Conservation (phyloP, 768 basidiomycete genomes). For the Boletus rufocinnamomeus region DNA sequence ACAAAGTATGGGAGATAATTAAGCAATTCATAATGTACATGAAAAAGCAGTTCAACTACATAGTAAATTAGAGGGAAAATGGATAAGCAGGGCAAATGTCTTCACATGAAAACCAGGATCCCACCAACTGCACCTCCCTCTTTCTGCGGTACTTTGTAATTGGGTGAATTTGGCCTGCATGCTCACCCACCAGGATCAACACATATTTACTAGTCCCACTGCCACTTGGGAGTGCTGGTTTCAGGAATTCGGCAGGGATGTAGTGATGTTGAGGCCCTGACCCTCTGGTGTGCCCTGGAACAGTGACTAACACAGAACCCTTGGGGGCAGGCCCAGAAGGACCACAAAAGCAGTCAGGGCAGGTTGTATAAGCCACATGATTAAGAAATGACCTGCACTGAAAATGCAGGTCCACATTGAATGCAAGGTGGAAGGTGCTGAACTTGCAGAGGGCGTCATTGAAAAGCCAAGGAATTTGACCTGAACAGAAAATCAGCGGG, state of each 20-base stretch:
- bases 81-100: neutral
- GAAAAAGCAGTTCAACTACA: too few relatives aligned
- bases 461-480: neutral
- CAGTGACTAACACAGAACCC: neutral
- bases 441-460: neutral
- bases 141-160: neutral
- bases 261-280: neutral
- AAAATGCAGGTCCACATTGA: neutral
- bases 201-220: neutral
- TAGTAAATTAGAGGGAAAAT: too few relatives aligned
- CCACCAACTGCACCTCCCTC: neutral
- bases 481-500: neutral
- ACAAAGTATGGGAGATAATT: too few relatives aligned
- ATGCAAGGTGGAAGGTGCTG: neutral
- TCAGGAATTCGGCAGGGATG: neutral
- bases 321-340: neutral
- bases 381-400: neutral
- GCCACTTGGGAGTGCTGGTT: neutral
- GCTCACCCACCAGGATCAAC: neutral
- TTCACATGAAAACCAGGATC: neutral
- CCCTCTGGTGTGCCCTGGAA: neutral
- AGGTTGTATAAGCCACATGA: neutral
- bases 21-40: too few relatives aligned
- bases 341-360: neutral
- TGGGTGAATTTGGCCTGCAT: neutral